Conservation (phyloP, 495 filamentous ascomycete species). For the Aspergillus sclerotioniger region DNA sequence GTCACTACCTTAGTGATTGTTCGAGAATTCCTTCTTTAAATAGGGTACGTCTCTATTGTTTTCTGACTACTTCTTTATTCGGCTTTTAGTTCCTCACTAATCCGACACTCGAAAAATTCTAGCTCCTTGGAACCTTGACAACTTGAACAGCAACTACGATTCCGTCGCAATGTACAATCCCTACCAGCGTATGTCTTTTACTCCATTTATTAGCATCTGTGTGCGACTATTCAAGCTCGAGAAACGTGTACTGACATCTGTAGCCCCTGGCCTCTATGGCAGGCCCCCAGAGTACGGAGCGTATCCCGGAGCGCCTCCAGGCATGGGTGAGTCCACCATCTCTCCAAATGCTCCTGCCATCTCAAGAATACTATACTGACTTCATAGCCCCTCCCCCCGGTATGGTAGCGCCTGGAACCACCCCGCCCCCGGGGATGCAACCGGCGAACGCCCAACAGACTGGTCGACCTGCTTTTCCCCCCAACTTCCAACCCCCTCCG, state of each 20-base stretch:
- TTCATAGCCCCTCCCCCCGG: slow-evolving; percentile 52
- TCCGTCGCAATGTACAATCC: slow-evolving; percentile 65
- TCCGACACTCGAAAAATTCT: background rate
- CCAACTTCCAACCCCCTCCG: slow-evolving; percentile 83
- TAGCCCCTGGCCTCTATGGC: slow-evolving; percentile 60
- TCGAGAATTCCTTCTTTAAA: background rate
- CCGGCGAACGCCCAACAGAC: slow-evolving; percentile 64
- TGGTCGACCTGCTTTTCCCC: slow-evolving; percentile 73
- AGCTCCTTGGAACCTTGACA: slow-evolving; percentile 1
- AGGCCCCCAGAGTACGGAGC: slow-evolving; percentile 68
- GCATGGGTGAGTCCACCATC: slow-evolving; percentile 66
- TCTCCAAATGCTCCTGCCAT: slow-evolving; percentile 7
- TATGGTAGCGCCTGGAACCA: slow-evolving; percentile 75
- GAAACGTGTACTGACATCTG: slow-evolving; percentile 15
- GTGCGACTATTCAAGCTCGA: background rate
- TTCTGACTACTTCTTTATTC: background rate
- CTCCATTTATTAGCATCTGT: background rate
- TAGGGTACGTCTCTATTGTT: background rate
- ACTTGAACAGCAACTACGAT: slow-evolving; percentile 15
- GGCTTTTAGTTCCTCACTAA: background rate
- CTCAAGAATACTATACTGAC: slow-evolving; percentile 15
- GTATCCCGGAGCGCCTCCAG: slow-evolving; percentile 79
- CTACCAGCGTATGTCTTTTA: slow-evolving; percentile 60
- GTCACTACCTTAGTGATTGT: background rate
- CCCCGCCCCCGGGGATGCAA: slow-evolving; percentile 76